phyloP scores from a whole-genome alignment of 768 basidiomycete genomes.

The Suillus alpinus region DNA sequence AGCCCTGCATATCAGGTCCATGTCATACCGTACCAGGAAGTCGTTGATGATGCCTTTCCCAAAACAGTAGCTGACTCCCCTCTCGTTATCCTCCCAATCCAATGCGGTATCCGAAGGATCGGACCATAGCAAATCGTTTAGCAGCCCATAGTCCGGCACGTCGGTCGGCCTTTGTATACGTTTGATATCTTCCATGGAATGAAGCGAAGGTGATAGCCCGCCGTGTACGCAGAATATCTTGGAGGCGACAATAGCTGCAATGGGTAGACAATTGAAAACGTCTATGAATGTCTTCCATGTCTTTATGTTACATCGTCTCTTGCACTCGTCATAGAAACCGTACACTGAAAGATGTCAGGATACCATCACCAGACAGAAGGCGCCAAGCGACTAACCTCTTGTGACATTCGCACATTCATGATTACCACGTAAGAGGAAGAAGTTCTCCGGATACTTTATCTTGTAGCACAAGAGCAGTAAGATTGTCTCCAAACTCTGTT shows the following conservation, averaged over 20 bases:
- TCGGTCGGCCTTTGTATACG: constrained; percentile 97
- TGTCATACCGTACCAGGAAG: constrained; percentile 92
- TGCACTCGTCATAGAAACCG: constrained; percentile 99
- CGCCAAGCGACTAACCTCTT: constrained; percentile 60
- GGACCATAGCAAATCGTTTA: constrained; percentile 97
- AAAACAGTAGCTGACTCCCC: constrained; percentile 98
- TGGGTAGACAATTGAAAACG: constrained; percentile 98
- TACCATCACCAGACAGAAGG: constrained; percentile 16
- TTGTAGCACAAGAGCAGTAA: constrained; percentile 97
- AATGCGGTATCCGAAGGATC: constrained; percentile 97
- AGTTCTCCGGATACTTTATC: constrained; percentile 99
- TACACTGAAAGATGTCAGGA: constrained; percentile 60
- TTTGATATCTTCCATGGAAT: constrained; percentile 98
- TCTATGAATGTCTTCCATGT: constrained; percentile 99
- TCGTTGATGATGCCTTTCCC: constrained; percentile 97
- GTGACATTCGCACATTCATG: constrained; percentile 99
- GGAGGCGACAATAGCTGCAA: constrained; percentile 96
- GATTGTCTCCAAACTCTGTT: constrained; percentile 98
- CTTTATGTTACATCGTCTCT: constrained; percentile 98
- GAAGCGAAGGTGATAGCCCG: constrained; percentile 87
- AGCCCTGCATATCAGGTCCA: constrained; percentile 98
- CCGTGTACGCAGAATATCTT: constrained; percentile 99
- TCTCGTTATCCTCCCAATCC: constrained; percentile 99
- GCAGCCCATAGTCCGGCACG: constrained; percentile 95
- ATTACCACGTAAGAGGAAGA: constrained; percentile 95